Evolutionary conservation across 2,329 filamentous ascomycete species (phyloP).

Genomic region (Tolypocladium pustulatum): DNA sequence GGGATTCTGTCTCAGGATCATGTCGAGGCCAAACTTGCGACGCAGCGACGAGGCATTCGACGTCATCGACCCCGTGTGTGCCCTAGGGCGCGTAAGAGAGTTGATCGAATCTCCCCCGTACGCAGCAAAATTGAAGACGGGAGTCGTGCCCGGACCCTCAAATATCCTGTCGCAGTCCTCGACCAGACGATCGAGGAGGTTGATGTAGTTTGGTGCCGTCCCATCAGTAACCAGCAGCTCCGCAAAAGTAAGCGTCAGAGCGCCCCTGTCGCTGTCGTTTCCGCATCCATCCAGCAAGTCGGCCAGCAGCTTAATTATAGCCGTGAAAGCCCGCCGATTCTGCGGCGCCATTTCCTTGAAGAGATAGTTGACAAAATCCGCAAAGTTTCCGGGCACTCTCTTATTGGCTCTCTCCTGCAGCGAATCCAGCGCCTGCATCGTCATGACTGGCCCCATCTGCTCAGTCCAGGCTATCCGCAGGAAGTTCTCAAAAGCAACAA

Average conservation of each 20-base stretch:
- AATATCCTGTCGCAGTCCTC: constrained; percentile 88
- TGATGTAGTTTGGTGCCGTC: constrained; percentile 73
- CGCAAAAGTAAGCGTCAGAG: constrained; percentile 78
- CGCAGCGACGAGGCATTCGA: constrained; percentile 82
- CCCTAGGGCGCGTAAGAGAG: constrained; percentile 44
- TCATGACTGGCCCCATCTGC: constrained; percentile 77
- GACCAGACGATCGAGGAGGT: constrained; percentile 76
- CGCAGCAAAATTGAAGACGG: constrained; percentile 26
- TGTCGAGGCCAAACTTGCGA: constrained; percentile 73
- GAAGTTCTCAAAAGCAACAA: constrained; percentile 91
- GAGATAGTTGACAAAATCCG: constrained; percentile 54
- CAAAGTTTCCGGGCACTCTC: constrained; percentile 62
- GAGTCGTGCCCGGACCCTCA: constrained; percentile 43
- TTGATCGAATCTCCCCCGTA: constrained; percentile 48
- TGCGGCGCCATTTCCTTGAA: constrained; percentile 59
- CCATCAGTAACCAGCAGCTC: constrained; percentile 74
- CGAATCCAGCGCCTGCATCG: constrained; percentile 56
- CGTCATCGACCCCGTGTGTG: constrained; percentile 62
- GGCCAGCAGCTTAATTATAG: constrained; percentile 74
- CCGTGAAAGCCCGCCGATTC: constrained; percentile 67
- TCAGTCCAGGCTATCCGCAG: constrained; percentile 79
- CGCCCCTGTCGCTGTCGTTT: constrained; percentile 83
- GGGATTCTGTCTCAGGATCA: constrained; percentile 66
- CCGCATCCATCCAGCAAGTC: constrained; percentile 82
- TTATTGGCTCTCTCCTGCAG: constrained; percentile 61